A percentile compares a stretch with the other conserved stretches of the same genome.
Conservation (phyloP, 305 asterid genomes). For the Fraxinus sp. region DNA sequence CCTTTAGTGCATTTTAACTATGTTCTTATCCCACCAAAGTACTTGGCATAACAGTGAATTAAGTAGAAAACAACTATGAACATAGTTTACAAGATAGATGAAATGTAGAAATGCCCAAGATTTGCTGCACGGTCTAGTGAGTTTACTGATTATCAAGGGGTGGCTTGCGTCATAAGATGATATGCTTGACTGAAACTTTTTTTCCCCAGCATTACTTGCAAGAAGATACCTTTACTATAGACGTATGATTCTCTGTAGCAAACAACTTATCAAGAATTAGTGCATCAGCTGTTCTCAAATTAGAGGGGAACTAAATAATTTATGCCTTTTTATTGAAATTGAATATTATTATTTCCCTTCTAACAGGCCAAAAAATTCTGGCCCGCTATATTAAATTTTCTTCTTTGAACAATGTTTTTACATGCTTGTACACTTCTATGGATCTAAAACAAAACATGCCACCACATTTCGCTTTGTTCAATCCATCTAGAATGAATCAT, state of each 20-base stretch:
- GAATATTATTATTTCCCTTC: background rate
- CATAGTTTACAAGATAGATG: background rate
- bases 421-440: background rate
- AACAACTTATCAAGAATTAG: background rate
- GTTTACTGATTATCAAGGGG: slow-evolving; percentile 1
- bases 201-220: background rate
- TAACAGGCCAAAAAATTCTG: background rate
- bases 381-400: background rate
- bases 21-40: background rate
- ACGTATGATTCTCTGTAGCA: background rate
- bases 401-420: background rate
- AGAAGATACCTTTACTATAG: background rate
- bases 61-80: background rate
- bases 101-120: background rate
- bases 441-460: background rate
- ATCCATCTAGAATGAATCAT: background rate
- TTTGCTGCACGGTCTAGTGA: background rate
- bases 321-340: background rate
- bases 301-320: background rate
- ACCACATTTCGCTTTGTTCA: background rate
- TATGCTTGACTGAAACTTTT: background rate
- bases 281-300: background rate
- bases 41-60: background rate
- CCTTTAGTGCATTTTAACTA: background rate
- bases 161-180: background rate